These are phyloP conservation scores for Yarrowia deformans DNA, from an alignment of 805 yeast species.

Conservation along the genomic window DNA sequence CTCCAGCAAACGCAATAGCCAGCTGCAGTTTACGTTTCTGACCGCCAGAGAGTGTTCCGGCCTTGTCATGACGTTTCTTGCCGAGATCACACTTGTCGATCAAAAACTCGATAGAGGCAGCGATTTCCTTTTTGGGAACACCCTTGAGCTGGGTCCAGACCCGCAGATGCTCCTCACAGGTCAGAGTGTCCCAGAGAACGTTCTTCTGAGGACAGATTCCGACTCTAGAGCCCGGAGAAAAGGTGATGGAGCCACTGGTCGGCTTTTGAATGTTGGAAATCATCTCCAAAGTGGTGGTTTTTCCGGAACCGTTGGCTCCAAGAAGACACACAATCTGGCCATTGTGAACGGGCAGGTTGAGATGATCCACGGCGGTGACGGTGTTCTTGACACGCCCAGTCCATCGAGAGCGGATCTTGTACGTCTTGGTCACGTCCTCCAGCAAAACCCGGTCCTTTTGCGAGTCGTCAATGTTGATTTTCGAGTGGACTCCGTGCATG, in stretches of 20 bases:
- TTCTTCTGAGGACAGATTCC: constrained; percentile 52
- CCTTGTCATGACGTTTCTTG: constrained; percentile 44
- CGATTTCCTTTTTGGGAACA: constrained; percentile 41
- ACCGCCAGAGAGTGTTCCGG: constrained; percentile 50
- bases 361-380: constrained; percentile 48
- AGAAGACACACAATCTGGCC: constrained; percentile 51
- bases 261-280: constrained; percentile 50
- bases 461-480: constrained; percentile 28
- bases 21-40: constrained; percentile 52
- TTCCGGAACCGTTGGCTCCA: constrained; percentile 53
- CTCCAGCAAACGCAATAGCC: constrained; percentile 52
- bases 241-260: constrained; percentile 45
- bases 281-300: constrained; percentile 52
- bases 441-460: constrained; percentile 46
- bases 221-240: constrained; percentile 45
- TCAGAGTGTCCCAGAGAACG: constrained; percentile 51
- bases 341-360: constrained; percentile 45
- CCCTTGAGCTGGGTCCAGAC: constrained; percentile 51
- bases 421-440: constrained; percentile 45
- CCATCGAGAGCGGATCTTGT: constrained; percentile 41
- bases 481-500: constrained; percentile 32
- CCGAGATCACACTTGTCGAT: constrained; percentile 48
- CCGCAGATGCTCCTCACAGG: constrained; percentile 49
- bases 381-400: constrained; percentile 28
- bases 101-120: constrained; percentile 42